These are phyloP conservation scores for Tulasnella sp. DNA, from an alignment of 768 basidiomycete species.

Conservation along the genomic window DNA sequence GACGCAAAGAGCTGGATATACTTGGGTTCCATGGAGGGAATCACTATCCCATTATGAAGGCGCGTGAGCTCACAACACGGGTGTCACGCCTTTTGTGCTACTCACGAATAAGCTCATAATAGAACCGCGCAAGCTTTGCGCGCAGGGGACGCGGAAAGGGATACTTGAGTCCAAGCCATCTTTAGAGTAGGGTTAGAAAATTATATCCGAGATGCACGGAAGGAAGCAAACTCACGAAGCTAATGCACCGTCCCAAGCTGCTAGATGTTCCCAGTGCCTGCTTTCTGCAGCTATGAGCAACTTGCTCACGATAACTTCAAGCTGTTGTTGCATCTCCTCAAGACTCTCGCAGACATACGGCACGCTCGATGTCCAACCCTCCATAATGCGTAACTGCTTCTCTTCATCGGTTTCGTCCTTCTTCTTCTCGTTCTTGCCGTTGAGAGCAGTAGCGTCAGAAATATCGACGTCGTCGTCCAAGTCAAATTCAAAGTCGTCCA, in stretches of 20 bases:
- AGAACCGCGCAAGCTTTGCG: constrained; percentile 58
- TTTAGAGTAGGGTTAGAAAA: constrained; percentile 23
- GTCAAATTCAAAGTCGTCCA: constrained; percentile 37
- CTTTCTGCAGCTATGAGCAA: constrained; percentile 59
- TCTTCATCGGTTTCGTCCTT: constrained; percentile 12
- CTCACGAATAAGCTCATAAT: constrained; percentile 56
- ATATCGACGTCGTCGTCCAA: constrained; percentile 25
- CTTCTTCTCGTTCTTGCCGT: neutral
- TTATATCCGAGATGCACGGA: neutral
- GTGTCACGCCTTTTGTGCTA: neutral
- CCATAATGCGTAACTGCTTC: constrained; percentile 9
- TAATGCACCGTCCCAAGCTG: constrained; percentile 68
- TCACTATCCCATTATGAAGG: constrained; percentile 23
- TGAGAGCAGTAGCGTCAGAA: constrained; percentile 26
- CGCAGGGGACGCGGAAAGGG: constrained; percentile 59
- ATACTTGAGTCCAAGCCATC: constrained; percentile 75
- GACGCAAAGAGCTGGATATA: constrained; percentile 65
- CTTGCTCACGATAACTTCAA: constrained; percentile 58
- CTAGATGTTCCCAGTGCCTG: constrained; percentile 61
- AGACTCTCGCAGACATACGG: constrained; percentile 65
- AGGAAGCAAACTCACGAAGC: constrained; percentile 45
- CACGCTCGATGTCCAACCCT: constrained; percentile 23
- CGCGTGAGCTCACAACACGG: neutral
- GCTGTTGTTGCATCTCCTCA: constrained; percentile 57
- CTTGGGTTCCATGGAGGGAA: constrained; percentile 66